These are phyloP conservation scores for Lumnitzera racemosa DNA, from an alignment of 345 rosid species.

Conservation along the genomic window DNA sequence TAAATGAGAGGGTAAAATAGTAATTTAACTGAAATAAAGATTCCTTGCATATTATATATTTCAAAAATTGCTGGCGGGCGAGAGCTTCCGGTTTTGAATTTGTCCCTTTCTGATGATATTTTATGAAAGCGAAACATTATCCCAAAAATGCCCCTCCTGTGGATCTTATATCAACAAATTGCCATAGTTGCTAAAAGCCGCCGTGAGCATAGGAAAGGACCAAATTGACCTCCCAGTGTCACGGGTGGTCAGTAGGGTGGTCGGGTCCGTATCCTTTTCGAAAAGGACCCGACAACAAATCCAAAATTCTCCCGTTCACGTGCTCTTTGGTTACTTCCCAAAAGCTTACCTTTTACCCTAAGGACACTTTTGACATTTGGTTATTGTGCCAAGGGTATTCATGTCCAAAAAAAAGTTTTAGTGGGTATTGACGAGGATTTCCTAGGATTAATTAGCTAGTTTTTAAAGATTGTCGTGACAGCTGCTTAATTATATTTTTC, in stretches of 20 bases:
- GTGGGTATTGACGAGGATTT: no score
- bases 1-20: no score
- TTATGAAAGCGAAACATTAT: background rate
- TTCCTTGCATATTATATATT: background rate
- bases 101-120: constrained; percentile 10
- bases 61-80: constrained; percentile 16
- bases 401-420: no score
- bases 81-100: constrained; percentile 3
- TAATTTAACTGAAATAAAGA: no score
- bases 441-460: no score
- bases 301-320: constrained; percentile 24
- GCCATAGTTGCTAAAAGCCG: constrained; percentile 6
- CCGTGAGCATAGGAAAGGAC: constrained; percentile 11
- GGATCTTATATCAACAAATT: background rate
- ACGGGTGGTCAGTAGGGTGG: constrained; percentile 19
- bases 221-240: constrained; percentile 13
- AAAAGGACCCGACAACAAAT: constrained; percentile 25
- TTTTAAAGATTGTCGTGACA: no score
- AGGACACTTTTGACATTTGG: background rate
- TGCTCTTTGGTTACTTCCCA: constrained; percentile 11
- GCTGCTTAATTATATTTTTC: no score
- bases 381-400: no score
- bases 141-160: constrained; percentile 4
- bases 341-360: background rate
- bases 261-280: constrained; percentile 19